These are phyloP conservation scores for Solanum hybrid DNA, from an alignment of 305 asterid genomes.

Conservation along the genomic window DNA sequence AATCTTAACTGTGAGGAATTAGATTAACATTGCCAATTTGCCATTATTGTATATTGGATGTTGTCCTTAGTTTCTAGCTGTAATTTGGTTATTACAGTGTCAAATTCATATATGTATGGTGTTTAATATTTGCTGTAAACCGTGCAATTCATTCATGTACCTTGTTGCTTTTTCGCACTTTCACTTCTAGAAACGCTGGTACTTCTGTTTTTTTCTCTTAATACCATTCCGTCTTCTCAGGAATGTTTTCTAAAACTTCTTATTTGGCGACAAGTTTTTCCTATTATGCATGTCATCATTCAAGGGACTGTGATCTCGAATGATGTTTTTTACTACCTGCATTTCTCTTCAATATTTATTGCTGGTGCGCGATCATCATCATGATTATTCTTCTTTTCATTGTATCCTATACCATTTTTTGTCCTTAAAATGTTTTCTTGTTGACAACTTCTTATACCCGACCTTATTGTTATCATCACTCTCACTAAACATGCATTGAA, in stretches of 20 bases:
- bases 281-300: not conserved
- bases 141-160: not conserved
- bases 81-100: not conserved
- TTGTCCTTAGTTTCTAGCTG: not conserved
- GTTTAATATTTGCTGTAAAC: not conserved
- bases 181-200: not conserved
- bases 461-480: not conserved
- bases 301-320: not conserved
- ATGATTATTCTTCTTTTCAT: not conserved
- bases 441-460: not conserved
- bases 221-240: not conserved
- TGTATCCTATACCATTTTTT: not conserved
- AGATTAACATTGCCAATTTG: not conserved
- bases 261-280: not conserved
- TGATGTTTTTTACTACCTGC: not conserved
- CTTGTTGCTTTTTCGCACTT: not conserved
- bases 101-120: not conserved
- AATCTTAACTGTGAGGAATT: not conserved
- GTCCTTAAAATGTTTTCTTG: not conserved
- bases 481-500: constrained; percentile 12
- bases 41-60: not conserved
- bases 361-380: not conserved
- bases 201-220: not conserved
- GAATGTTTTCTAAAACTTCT: not conserved
- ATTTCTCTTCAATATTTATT: not conserved